phyloP scores from a whole-genome alignment of 1,284 basidiomycete genomes.

The Ceratorhiza oryzae-sativae region DNA sequence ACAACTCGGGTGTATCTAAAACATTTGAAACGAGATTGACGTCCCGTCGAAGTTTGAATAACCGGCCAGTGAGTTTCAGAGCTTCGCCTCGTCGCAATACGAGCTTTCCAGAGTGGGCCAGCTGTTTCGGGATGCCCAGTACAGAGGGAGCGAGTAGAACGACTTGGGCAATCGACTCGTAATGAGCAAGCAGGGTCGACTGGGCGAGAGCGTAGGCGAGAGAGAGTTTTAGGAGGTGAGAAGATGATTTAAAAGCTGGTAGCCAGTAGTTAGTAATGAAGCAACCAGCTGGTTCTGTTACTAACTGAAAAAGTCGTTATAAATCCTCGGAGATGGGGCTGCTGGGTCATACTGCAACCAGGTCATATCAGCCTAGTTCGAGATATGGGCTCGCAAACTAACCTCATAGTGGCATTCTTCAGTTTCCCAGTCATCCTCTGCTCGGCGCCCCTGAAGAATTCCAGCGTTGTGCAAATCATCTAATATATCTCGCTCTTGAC shows the following conservation, averaged over 20 bases:
- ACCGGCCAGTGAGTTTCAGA: conserved; percentile 82
- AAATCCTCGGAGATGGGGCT: conserved; percentile 85
- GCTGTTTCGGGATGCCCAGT: conserved; percentile 82
- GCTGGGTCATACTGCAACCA: conserved; percentile 76
- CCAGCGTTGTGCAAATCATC: conserved; percentile 81
- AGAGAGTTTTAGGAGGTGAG: conserved; percentile 86
- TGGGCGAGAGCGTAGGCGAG: conserved; percentile 94
- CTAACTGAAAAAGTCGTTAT: conserved; percentile 91
- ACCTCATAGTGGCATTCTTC: conserved; percentile 89
- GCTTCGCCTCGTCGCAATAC: conserved; percentile 82
- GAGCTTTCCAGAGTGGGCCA: conserved; percentile 81
- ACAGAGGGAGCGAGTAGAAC: conserved; percentile 82
- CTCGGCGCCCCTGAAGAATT: conserved; percentile 61
- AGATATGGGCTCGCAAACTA: conserved; percentile 47
- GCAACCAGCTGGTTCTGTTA: conserved; percentile 42
- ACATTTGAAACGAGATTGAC: conserved; percentile 94
- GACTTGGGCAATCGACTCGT: conserved; percentile 81
- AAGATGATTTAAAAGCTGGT: conserved; percentile 85
- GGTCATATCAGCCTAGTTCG: conserved; percentile 13
- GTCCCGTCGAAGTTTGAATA: conserved; percentile 90
- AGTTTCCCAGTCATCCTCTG: conserved; percentile 82
- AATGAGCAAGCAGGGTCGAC: conserved; percentile 89
- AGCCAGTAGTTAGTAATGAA: not conserved
- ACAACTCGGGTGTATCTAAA: conserved; percentile 92
- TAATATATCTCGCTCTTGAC: conserved; percentile 77